These are phyloP conservation scores for Populus ilicifolia DNA, from an alignment of 345 rosid species.

Conservation along the genomic window DNA sequence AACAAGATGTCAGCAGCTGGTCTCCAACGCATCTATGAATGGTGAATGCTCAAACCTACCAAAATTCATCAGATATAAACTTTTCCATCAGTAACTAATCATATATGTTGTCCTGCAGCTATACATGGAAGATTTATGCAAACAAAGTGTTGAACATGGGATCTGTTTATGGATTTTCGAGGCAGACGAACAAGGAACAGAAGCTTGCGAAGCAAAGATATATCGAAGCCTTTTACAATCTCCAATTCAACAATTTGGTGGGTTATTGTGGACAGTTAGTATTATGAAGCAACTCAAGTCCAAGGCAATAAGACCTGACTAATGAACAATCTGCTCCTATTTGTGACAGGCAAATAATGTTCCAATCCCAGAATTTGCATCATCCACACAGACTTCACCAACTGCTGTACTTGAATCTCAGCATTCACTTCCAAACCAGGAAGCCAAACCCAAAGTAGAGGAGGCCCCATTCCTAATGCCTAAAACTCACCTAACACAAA, in stretches of 20 bases:
- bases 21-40: conserved; percentile 69
- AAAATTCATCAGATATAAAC: not conserved
- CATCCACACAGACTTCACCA: conserved; percentile 19
- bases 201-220: conserved; percentile 76
- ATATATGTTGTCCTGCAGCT: conserved; percentile 39
- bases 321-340: not conserved
- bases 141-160: conserved; percentile 80
- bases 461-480: not conserved
- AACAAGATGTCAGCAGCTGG: conserved; percentile 55
- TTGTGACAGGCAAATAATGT: conserved; percentile 50
- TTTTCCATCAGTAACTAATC: not conserved
- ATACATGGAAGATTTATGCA: conserved; percentile 89
- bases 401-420: conserved; percentile 14
- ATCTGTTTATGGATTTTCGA: conserved; percentile 74
- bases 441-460: conserved; percentile 7
- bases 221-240: conserved; percentile 58
- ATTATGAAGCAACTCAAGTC: not conserved
- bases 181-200: conserved; percentile 68
- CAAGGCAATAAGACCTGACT: not conserved
- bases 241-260: conserved; percentile 72
- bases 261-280: conserved; percentile 11
- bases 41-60: conserved; percentile 35
- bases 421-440: not conserved
- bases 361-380: conserved; percentile 42
- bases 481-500: not conserved